Percentiles rank a stretch among this genome's conserved stretches.
phyloP scores from a whole-genome alignment of 2,329 filamentous ascomycete species.

The Didymella sp. region DNA sequence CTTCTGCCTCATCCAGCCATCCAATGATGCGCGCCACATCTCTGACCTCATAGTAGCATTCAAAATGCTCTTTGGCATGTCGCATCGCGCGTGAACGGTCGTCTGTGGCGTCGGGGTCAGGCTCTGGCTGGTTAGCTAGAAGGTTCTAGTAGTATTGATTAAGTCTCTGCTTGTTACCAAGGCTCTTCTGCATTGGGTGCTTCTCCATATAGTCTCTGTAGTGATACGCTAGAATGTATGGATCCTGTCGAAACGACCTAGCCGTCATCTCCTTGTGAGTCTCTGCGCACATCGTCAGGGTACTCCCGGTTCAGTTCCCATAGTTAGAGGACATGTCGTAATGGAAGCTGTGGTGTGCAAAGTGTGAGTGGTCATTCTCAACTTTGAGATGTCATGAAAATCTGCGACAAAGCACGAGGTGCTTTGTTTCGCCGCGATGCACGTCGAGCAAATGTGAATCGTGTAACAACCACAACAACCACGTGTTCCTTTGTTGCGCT shows the following conservation, averaged over 20 bases:
- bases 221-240: slow-evolving; percentile 31
- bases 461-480: not conserved
- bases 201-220: slow-evolving; percentile 32
- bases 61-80: slow-evolving; percentile 33
- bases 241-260: slow-evolving; percentile 17
- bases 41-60: slow-evolving; percentile 31
- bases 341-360: not conserved
- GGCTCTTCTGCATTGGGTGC: slow-evolving; percentile 11
- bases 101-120: slow-evolving; percentile 22
- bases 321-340: not conserved
- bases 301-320: not conserved
- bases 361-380: not conserved
- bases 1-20: slow-evolving; percentile 20
- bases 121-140: slow-evolving; percentile 33
- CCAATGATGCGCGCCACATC: slow-evolving; percentile 28
- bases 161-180: slow-evolving; percentile 9
- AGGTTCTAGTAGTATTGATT: slow-evolving; percentile 33
- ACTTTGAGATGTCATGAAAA: not conserved
- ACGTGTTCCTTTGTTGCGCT: not conserved
- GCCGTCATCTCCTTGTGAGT: slow-evolving; percentile 1
- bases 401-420: slow-evolving; percentile 4
- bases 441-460: not conserved
- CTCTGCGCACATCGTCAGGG: not conserved
- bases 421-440: slow-evolving; percentile 3
- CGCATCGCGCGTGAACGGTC: slow-evolving; percentile 30